A percentile compares a stretch with the other conserved stretches of the same genome.
phyloP scores from a whole-genome alignment of 768 basidiomycete genomes.

The Asterophora parasitica region DNA sequence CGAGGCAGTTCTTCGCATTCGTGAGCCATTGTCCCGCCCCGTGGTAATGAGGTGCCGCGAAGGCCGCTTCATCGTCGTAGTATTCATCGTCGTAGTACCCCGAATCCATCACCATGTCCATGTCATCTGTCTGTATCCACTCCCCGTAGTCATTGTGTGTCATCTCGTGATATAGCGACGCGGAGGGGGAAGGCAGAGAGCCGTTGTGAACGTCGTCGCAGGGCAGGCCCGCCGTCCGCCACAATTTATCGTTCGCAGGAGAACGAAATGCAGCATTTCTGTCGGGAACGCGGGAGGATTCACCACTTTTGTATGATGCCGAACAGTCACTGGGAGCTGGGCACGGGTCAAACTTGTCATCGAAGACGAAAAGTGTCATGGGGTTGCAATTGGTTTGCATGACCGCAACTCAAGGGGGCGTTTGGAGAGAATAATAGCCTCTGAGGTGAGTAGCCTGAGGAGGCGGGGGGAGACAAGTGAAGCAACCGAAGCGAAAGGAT shows the following conservation, averaged over 20 bases:
- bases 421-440: not conserved
- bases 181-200: not conserved
- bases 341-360: constrained; percentile 6
- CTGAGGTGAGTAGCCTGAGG: not conserved
- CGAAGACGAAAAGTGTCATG: constrained; percentile 2
- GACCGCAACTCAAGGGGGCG: not conserved
- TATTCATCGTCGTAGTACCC: not conserved
- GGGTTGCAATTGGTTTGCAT: constrained; percentile 8
- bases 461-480: constrained; percentile 6
- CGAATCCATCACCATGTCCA: constrained; percentile 6
- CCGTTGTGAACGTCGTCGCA: not conserved
- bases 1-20: constrained; percentile 1
- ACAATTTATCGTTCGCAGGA: constrained; percentile 8
- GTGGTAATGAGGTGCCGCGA: not conserved
- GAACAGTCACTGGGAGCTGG: constrained; percentile 17
- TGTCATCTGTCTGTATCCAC: constrained; percentile 7
- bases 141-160: constrained; percentile 6
- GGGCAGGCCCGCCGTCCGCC: not conserved
- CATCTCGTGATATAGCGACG: constrained; percentile 4
- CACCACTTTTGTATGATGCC: constrained; percentile 15
- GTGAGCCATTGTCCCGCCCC: constrained; percentile 4
- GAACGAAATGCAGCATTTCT: constrained; percentile 15
- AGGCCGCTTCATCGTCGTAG: not conserved
- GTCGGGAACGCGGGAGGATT: constrained; percentile 16
- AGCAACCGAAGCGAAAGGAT: not conserved